Conservation (phyloP, 129 eudicot genomes). For the Solidago caesia region DNA sequence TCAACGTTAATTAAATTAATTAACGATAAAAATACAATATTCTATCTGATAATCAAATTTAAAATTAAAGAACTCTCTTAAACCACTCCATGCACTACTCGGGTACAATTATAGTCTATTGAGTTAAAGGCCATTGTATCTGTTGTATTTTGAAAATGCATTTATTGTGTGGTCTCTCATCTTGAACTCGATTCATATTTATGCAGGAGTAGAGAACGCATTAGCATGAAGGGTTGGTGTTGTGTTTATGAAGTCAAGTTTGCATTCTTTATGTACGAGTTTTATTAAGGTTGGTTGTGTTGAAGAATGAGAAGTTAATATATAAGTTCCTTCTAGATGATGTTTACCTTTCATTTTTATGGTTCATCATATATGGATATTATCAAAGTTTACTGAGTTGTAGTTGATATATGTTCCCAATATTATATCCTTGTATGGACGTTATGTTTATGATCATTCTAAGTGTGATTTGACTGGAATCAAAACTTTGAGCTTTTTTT, state of each 20-base stretch:
- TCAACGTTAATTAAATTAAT: too few species aligned
- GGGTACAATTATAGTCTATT: not conserved
- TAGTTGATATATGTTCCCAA: not conserved
- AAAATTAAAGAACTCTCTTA: not conserved
- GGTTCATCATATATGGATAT: constrained; percentile 15
- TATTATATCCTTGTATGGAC: not conserved
- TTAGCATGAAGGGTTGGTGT: constrained; percentile 16
- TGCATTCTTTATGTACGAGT: constrained; percentile 13
- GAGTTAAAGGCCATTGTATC: not conserved
- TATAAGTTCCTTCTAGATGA: constrained; percentile 8
- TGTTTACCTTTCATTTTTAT: constrained; percentile 3
- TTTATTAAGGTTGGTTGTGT: constrained; percentile 20
- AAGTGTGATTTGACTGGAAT: not conserved
- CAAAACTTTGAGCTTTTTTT: not conserved
- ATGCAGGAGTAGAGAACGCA: constrained; percentile 36
- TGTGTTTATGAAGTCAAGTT: constrained; percentile 12
- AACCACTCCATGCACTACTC: not conserved
- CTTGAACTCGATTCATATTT: not conserved
- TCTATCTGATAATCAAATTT: too few species aligned
- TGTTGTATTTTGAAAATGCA: constrained; percentile 2
- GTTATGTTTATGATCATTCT: not conserved
- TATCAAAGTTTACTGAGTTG: not conserved
- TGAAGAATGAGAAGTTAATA: constrained; percentile 26
- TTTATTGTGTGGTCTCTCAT: not conserved
- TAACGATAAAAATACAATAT: too few species aligned